Conservation (phyloP, 148 eudicot genomes). For the Oxyria digyna region DNA sequence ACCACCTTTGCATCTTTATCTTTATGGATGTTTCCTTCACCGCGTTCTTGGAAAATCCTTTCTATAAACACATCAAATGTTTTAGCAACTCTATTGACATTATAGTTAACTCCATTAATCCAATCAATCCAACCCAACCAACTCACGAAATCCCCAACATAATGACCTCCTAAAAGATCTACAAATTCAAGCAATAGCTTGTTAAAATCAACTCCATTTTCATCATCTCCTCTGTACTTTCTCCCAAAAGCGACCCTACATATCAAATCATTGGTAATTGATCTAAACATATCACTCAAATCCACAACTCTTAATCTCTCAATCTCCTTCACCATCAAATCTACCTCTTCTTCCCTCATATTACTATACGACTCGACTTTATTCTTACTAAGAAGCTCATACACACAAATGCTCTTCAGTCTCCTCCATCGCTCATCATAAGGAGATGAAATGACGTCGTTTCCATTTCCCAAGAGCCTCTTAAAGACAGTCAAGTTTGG, state of each 20-base stretch:
- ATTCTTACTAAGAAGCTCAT: conserved; percentile 10
- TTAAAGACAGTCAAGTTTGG: background rate
- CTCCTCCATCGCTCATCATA: conserved; percentile 20
- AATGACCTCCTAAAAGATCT: background rate
- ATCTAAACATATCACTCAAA: conserved; percentile 11
- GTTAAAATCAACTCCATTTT: background rate
- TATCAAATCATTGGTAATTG: conserved; percentile 8
- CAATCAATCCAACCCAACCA: conserved; percentile 14
- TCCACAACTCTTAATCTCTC: conserved; percentile 1
- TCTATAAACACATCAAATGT: conserved; percentile 8
- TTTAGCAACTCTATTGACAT: background rate
- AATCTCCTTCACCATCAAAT: conserved; percentile 9
- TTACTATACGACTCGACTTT: conserved; percentile 13
- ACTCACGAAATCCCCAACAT: conserved; percentile 9
- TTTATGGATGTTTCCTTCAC: no score
- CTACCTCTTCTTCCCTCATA: conserved; percentile 19
- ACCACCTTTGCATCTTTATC: background rate
- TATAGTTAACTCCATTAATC: conserved; percentile 12
- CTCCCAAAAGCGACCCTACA: conserved; percentile 22
- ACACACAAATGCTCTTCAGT: conserved; percentile 1
- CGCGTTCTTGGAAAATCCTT: conserved; percentile 8
- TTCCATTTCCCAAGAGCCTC: conserved; percentile 11
- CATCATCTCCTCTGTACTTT: background rate
- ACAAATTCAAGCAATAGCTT: background rate
- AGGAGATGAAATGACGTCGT: conserved; percentile 11